These are phyloP conservation scores for Deakozyma indianensis DNA, from an alignment of 805 yeast species.

Conservation along the genomic window DNA sequence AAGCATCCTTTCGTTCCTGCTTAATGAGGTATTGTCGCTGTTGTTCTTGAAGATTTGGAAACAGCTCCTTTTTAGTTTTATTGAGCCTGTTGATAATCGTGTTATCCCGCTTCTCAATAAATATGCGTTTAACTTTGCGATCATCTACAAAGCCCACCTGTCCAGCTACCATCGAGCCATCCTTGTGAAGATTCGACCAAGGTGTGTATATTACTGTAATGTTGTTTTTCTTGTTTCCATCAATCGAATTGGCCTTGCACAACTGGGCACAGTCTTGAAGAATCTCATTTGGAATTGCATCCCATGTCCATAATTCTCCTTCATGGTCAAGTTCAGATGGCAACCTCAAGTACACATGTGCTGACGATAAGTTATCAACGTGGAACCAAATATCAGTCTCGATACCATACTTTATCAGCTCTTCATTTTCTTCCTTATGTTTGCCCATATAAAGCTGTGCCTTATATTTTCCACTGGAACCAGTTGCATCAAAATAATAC, in stretches of 20 bases:
- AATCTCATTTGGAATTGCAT: conserved; percentile 36
- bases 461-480: conserved; percentile 20
- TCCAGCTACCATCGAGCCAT: conserved; percentile 62
- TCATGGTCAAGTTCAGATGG: conserved; percentile 27
- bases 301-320: conserved; percentile 18
- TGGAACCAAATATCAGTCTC: conserved; percentile 65
- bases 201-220: conserved; percentile 61
- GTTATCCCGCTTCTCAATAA: conserved; percentile 43
- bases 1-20: conserved; percentile 15
- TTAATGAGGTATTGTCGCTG: conserved; percentile 28
- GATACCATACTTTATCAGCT: conserved; percentile 45
- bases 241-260: conserved; percentile 64
- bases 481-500: conserved; percentile 28
- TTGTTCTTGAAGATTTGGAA: conserved; percentile 32
- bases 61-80: conserved; percentile 46
- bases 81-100: conserved; percentile 44
- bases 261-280: conserved; percentile 52
- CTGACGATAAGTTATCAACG: conserved; percentile 62
- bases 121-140: conserved; percentile 36
- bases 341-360: conserved; percentile 58
- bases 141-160: conserved; percentile 60
- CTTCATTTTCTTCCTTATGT: conserved; percentile 58
- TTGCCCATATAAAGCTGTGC: conserved; percentile 47
- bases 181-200: conserved; percentile 52
- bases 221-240: conserved; percentile 56